phyloP scores from a whole-genome alignment of 192 early-diverging fungal genomes.

The Coemansia sp. region DNA sequence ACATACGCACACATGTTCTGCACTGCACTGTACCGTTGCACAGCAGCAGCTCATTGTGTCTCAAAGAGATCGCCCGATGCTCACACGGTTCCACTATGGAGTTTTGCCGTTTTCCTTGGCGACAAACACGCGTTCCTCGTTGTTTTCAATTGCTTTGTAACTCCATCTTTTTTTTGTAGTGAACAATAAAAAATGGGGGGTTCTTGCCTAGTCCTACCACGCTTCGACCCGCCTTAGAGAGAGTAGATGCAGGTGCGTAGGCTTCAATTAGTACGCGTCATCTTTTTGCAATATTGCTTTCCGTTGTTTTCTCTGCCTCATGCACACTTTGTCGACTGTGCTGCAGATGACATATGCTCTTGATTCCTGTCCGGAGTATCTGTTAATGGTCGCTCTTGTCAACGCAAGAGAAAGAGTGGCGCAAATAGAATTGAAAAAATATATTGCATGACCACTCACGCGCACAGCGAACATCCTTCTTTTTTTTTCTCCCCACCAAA shows the following conservation, averaged over 20 bases:
- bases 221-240: neutral
- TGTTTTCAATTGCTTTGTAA: neutral
- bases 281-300: neutral
- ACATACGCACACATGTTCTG: constrained; percentile 1
- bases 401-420: neutral
- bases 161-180: neutral
- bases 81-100: constrained; percentile 2
- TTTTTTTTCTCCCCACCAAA: neutral
- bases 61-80: neutral
- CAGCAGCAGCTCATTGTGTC: neutral
- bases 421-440: neutral
- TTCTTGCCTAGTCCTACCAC: neutral
- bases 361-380: neutral
- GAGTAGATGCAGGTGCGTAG: neutral
- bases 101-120: neutral
- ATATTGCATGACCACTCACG: constrained; percentile 4
- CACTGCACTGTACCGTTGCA: neutral
- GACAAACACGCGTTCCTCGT: neutral
- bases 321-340: neutral
- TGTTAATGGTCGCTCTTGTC: neutral
- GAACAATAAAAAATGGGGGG: neutral
- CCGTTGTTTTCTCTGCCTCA: neutral
- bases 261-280: neutral
- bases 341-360: neutral
- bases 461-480: neutral